phyloP scores from a whole-genome alignment of 192 early-diverging fungal genomes.

The Coemansia sp. region DNA sequence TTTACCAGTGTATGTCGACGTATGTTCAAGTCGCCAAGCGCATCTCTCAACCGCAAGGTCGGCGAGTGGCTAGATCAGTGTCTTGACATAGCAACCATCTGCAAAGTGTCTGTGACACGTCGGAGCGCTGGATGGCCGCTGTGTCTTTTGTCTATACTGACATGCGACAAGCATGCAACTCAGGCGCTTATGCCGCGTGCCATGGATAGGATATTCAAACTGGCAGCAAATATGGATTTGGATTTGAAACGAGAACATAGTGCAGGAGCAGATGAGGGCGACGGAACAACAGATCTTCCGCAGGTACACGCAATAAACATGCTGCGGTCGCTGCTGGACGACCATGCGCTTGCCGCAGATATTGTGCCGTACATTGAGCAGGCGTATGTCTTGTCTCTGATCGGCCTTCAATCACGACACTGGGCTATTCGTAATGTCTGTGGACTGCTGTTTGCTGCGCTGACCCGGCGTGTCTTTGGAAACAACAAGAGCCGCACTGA shows the following conservation, averaged over 20 bases:
- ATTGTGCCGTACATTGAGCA: conserved; percentile 76
- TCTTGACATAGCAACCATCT: conserved; percentile 66
- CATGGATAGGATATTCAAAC: conserved; percentile 67
- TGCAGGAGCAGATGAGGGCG: conserved; percentile 5
- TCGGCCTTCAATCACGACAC: conserved; percentile 72
- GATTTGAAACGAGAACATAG: conserved; percentile 20
- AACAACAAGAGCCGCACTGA: conserved; percentile 76
- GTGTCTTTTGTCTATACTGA: conserved; percentile 81
- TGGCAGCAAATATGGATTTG: conserved; percentile 23
- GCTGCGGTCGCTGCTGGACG: conserved; percentile 77
- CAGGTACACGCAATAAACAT: conserved; percentile 96
- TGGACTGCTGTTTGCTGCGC: conserved; percentile 86
- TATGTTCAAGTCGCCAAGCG: conserved; percentile 61
- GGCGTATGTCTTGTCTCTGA: conserved; percentile 75
- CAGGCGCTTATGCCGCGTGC: conserved; percentile 64
- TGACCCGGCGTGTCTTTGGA: conserved; percentile 83
- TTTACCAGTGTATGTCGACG: conserved; percentile 72
- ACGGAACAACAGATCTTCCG: conserved; percentile 76
- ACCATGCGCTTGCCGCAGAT: conserved; percentile 72
- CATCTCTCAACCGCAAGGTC: conserved; percentile 59
- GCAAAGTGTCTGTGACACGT: conserved; percentile 86
- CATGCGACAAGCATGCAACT: conserved; percentile 62
- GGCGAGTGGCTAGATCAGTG: conserved; percentile 78
- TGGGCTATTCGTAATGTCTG: conserved; percentile 96
- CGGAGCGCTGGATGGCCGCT: conserved; percentile 87